A percentile compares a stretch with the other conserved stretches of the same genome.
phyloP scores from a whole-genome alignment of 331 rosid species.

The Rhamnella rubrinervis region DNA sequence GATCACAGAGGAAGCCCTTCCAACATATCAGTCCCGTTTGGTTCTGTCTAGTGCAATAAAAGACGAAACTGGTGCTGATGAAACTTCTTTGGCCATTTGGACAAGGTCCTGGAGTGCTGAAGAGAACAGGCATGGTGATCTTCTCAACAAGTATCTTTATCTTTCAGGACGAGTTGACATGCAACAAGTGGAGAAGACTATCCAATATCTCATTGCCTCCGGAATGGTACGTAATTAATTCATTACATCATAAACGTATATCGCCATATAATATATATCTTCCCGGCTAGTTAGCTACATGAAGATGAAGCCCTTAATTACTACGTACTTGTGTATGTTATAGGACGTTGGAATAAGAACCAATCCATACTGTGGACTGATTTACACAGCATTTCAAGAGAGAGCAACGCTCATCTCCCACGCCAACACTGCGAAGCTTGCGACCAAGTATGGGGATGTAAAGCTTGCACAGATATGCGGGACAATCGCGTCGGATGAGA shows the following conservation, averaged over 20 bases:
- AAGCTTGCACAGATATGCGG: slow-evolving; percentile 18
- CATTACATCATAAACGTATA: neutral
- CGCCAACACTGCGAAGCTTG: slow-evolving; percentile 14
- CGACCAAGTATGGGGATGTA: neutral
- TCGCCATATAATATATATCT: neutral
- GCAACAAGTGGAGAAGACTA: slow-evolving; percentile 10
- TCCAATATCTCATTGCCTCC: slow-evolving; percentile 4
- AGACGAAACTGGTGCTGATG: slow-evolving; percentile 2
- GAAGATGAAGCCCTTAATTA: no score
- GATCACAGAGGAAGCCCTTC: slow-evolving; percentile 19
- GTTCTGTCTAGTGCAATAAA: neutral
- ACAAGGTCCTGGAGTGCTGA: slow-evolving; percentile 20
- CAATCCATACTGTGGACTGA: slow-evolving; percentile 5
- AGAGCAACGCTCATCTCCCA: slow-evolving; percentile 17
- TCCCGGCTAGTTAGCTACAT: no score
- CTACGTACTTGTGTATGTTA: no score
- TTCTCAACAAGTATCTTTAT: slow-evolving; percentile 16
- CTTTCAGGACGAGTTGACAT: slow-evolving; percentile 24
- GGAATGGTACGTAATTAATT: slow-evolving; percentile 4
- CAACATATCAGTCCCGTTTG: slow-evolving; percentile 11
- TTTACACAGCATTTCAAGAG: slow-evolving; percentile 16
- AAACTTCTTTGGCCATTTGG: slow-evolving; percentile 12
- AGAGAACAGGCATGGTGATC: slow-evolving; percentile 21
- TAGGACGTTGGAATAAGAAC: slow-evolving; percentile 6
- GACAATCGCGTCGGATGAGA: slow-evolving; percentile 14